These are phyloP conservation scores for Suillus fuscotomentosus DNA, from an alignment of 768 basidiomycete species.

Conservation along the genomic window DNA sequence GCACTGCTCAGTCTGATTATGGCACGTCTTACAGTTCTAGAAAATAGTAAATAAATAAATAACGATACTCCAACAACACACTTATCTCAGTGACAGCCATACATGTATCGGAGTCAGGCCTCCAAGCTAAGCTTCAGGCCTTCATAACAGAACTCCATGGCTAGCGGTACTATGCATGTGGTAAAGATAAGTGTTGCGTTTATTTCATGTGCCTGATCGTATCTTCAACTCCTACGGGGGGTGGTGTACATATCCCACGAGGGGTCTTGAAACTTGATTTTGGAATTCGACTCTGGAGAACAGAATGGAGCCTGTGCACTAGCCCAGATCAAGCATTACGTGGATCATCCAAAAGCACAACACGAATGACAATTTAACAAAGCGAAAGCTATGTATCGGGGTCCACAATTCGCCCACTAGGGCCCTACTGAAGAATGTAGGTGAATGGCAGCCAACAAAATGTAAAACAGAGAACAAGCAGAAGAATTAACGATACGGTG, in stretches of 20 bases:
- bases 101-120: too few relatives aligned
- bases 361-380: conserved; percentile 12
- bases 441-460: conserved; percentile 11
- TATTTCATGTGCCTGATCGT: neutral
- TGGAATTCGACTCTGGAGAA: neutral
- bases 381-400: conserved; percentile 17
- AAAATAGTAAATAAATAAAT: too few relatives aligned
- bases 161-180: neutral
- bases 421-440: conserved; percentile 10
- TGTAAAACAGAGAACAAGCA: conserved; percentile 19
- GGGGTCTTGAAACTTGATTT: neutral
- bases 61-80: too few relatives aligned
- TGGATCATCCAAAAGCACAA: conserved; percentile 24
- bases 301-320: neutral
- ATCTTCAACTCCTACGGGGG: neutral
- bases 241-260: neutral
- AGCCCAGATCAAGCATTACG: neutral
- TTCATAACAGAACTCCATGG: neutral
- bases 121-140: too few relatives aligned
- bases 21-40: too few relatives aligned
- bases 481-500: conserved; percentile 28
- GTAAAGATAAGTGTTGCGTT: neutral
- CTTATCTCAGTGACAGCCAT: too few relatives aligned
- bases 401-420: conserved; percentile 18
- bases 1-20: too few relatives aligned